These are phyloP conservation scores for Naegleria lovaniensis DNA, from an alignment of 208 protist genomes.

Conservation along the genomic window DNA sequence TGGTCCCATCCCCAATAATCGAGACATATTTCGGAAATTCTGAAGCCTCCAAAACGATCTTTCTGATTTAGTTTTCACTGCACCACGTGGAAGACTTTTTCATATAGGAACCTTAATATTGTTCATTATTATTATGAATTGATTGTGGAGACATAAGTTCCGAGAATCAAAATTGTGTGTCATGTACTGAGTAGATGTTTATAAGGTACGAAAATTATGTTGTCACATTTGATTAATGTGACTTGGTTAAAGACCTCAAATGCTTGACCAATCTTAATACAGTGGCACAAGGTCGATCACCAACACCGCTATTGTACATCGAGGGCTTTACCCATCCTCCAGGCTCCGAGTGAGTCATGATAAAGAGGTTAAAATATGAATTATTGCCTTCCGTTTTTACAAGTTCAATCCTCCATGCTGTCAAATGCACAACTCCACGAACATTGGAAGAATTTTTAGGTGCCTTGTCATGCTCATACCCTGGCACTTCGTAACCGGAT, in stretches of 20 bases:
- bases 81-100: no score
- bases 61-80: no score
- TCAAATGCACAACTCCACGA: background rate
- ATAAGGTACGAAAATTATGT: no score
- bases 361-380: background rate
- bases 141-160: no score
- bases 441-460: background rate
- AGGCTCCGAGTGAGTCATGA: background rate
- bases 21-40: no score
- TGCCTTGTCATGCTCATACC: background rate
- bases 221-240: no score
- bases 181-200: no score
- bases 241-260: background rate
- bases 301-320: background rate
- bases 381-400: background rate
- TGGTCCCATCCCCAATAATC: no score
- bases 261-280: background rate
- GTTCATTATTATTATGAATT: no score
- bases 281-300: background rate
- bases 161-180: no score
- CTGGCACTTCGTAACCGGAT: background rate
- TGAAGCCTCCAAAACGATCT: no score
- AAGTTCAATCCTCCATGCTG: background rate
- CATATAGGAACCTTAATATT: no score
- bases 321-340: background rate